Base-by-base conservation (phyloP, 2,329 filamentous ascomycete species). In the Akanthomyces lecanii region DNA sequence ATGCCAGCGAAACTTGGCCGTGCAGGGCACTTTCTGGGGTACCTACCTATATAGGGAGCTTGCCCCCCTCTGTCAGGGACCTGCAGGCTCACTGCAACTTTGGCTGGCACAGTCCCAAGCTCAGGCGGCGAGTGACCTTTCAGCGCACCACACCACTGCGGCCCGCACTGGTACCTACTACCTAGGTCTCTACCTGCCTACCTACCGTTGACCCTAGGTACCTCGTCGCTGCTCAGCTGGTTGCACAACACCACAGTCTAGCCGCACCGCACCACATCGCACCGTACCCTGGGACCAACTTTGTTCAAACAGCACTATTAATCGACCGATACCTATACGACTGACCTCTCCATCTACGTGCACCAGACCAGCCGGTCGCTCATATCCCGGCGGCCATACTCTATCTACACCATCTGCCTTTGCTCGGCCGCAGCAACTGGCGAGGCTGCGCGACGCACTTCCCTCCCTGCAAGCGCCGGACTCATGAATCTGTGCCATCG, bases 401-500 rank as follows among this genome's bases (percentile, higher is more conserved):
- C 25, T 6, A 25, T 14, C 11, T 33, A 18, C 57, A 21, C 56
- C 57, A 38, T 52, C 58, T 62, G 62, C 63, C 64, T 62, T 63
- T 57, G 64, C 66, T 63, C 65, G 66, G 60, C 64, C 62, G 61
- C 64, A 55, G 65, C 63, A 63, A 65, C 60, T 45, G 58, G 68
- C 64, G 65, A 67, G 65, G 52, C 62, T 63, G 61, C 63, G 65
- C 64, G 53, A 62, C 58, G 64, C 61, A 55, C 62, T 54, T 48
- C 61, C 56, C 48, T 51, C 51, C 53, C 51, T 59, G 58, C 63
- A 53, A 63, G 48, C 55, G 65, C 66, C 42, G 68, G 66, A 69
- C 70, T 71, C 69, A 74, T 75, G 72, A 70, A 68, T 66, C 65
- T 67, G 67, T 65, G 52, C 23, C 62, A 59, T 42, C 38, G 25